These are phyloP conservation scores for Phlebiopsis flavidoalba DNA, from an alignment of 768 basidiomycete genomes.

Conservation along the genomic window DNA sequence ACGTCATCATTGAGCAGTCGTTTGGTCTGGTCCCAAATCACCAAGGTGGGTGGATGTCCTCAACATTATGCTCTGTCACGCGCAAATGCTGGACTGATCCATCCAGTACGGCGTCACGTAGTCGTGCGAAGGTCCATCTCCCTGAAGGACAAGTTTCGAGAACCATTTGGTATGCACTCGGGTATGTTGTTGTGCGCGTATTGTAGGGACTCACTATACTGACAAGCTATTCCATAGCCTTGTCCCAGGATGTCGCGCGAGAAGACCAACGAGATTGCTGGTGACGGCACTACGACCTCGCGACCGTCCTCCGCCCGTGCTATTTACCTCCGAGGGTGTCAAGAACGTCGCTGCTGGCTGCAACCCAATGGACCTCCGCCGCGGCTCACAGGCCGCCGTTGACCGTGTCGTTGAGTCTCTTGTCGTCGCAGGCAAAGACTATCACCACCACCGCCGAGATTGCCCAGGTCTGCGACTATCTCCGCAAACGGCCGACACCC, in stretches of 20 bases:
- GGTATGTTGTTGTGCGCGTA: constrained; percentile 41
- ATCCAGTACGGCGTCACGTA: constrained; percentile 92
- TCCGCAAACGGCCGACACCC: constrained; percentile 71
- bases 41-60: constrained; percentile 78
- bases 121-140: constrained; percentile 81
- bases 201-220: constrained; percentile 5
- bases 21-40: constrained; percentile 93
- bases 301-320: constrained; percentile 96
- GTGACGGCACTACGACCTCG: constrained; percentile 91
- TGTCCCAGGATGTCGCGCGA: constrained; percentile 91
- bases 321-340: constrained; percentile 97
- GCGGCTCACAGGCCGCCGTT: constrained; percentile 96
- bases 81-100: not conserved
- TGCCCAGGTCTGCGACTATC: constrained; percentile 97
- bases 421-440: constrained; percentile 82
- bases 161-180: constrained; percentile 98
- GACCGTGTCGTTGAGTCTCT: constrained; percentile 87
- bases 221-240: constrained; percentile 44
- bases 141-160: constrained; percentile 96
- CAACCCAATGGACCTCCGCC: constrained; percentile 99
- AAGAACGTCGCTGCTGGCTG: constrained; percentile 99
- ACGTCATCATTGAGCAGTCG: constrained; percentile 96
- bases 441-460: constrained; percentile 98
- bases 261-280: constrained; percentile 96
- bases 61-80: not conserved